Evolutionary conservation across 2,329 filamentous ascomycete genomes (phyloP).

Genomic region (Xylariaceae sp.): DNA sequence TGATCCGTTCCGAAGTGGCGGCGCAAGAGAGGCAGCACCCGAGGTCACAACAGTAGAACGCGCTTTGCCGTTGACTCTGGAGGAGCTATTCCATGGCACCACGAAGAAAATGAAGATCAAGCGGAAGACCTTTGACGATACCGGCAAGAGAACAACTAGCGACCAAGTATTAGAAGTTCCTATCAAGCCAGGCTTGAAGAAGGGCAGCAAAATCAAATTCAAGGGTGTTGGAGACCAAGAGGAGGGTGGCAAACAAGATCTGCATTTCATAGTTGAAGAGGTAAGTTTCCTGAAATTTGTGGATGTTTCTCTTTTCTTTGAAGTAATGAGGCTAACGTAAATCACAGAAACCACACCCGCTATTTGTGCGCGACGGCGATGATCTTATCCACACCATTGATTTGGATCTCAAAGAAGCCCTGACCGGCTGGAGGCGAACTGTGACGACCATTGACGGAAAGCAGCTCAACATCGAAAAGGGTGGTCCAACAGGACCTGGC

Average conservation of each 20-base stretch:
- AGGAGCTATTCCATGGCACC: slow-evolving; percentile 85
- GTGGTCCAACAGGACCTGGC: slow-evolving; percentile 84
- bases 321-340: slow-evolving; percentile 46
- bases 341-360: slow-evolving; percentile 79
- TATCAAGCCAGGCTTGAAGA: slow-evolving; percentile 94
- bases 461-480: slow-evolving; percentile 78
- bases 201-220: slow-evolving; percentile 98
- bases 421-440: slow-evolving; percentile 93
- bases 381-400: slow-evolving; percentile 81
- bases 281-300: slow-evolving; percentile 55
- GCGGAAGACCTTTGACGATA: slow-evolving; percentile 89
- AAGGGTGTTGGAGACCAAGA: slow-evolving; percentile 97
- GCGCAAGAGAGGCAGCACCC: slow-evolving; percentile 63
- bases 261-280: slow-evolving; percentile 95
- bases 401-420: slow-evolving; percentile 87
- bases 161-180: slow-evolving; percentile 93
- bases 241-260: slow-evolving; percentile 91
- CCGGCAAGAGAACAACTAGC: slow-evolving; percentile 81
- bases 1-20: slow-evolving; percentile 34
- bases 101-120: slow-evolving; percentile 99
- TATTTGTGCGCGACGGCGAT: slow-evolving; percentile 87
- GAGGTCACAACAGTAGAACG: slow-evolving; percentile 93
- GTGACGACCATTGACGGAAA: slow-evolving; percentile 92
- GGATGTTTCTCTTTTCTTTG: neutral
- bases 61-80: slow-evolving; percentile 78